Evolutionary conservation across 2,329 filamentous ascomycete genomes (phyloP), one percentile per base, ranked within the genome.

Genomic region (Ascochyta clinopodiicola): DNA sequence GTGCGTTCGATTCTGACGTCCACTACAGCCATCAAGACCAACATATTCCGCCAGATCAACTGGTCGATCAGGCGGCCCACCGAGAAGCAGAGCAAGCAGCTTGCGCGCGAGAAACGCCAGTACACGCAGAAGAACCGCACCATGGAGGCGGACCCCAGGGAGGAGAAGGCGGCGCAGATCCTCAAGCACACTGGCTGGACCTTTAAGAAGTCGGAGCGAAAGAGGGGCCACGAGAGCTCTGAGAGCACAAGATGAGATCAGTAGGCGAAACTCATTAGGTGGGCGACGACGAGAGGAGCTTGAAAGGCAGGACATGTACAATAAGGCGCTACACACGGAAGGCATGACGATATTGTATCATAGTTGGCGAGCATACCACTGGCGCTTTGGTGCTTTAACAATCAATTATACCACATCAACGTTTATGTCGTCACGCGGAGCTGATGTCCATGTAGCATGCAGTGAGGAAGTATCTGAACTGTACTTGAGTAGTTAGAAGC

Each of bases 21-120:
- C 2, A 2, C 22, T 19, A 35, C 53, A 74, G 71, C 70, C 19
- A 73, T 73, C 60, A 73, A 72, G 57, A 70, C 67, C 53, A 69
- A 66, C 58, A 68, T 74, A 51, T 75, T 75, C 53, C 64, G 64
- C 29, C 61, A 66, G 40, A 42, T 65, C 35, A 66, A 66, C 48
- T 70, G 67, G 67, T 59, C 65, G 9, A 58, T 67, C 13, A 66
- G 66, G 22, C 47, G 61, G 31, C 68, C 65, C 0, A 70, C 70
- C 15, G 54, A 61, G 21, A 74, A 74, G 58, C 65, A 72, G 47
- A 48, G 45, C 43, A 74, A 72, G 64, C 68, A 72, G 29, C 42
- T 62, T 56, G 57, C 56, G 32, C 63, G 66, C 24, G 64, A 73
- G 42, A 61, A 55, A 45, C 62, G 62, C 32, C 44, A 56, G 8